These are phyloP conservation scores for Ophiostoma quercus DNA, from an alignment of 2,329 filamentous ascomycete genomes.

Conservation along the genomic window DNA sequence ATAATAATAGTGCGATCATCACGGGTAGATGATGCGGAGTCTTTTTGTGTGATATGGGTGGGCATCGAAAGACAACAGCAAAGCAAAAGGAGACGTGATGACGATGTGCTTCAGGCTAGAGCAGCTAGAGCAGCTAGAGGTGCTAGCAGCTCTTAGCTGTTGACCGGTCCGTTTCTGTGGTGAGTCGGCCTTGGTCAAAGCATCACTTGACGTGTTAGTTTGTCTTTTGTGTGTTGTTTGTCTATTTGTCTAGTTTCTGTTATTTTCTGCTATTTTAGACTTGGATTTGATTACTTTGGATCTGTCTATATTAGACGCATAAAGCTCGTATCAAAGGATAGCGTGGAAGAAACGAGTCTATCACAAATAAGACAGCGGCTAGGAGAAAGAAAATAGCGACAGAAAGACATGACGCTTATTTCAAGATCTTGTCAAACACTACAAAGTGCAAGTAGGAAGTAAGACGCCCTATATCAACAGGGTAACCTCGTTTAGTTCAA, in stretches of 20 bases:
- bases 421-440: no score
- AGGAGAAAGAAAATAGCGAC: neutral
- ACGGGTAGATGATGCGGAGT: neutral
- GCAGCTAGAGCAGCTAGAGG: constrained; percentile 5
- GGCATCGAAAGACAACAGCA: neutral
- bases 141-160: neutral
- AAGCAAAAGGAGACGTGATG: neutral
- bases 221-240: no score
- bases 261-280: no score
- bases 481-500: neutral
- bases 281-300: no score
- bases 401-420: no score
- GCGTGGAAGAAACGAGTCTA: no score
- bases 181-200: neutral
- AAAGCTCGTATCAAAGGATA: no score
- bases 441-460: no score
- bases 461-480: neutral
- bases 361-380: neutral
- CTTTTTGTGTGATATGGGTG: neutral
- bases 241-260: no score
- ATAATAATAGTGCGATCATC: constrained; percentile 3
- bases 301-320: no score
- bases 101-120: constrained; percentile 7
- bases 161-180: neutral
- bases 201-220: constrained; percentile 9